phyloP scores from a whole-genome alignment of 2,329 filamentous ascomycete species.

The Lomentospora prolificans region DNA sequence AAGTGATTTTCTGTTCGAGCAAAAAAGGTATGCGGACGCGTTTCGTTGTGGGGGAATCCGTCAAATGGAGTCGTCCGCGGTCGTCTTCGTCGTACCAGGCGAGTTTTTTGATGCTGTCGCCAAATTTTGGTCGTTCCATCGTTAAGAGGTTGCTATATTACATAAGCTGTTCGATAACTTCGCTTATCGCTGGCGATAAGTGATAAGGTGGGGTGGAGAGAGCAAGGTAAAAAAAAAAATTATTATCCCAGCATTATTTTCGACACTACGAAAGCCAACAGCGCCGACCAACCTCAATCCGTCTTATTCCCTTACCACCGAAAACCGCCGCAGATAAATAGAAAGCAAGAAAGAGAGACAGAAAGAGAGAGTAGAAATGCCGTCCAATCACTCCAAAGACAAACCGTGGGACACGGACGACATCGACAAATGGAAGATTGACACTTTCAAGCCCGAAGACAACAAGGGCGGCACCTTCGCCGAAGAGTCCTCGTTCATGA shows the following conservation, averaged over 20 bases:
- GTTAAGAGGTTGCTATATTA: background rate
- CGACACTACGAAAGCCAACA: conserved; percentile 15
- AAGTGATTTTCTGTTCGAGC: too few relatives aligned
- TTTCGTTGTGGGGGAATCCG: background rate
- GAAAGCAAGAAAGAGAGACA: too few relatives aligned
- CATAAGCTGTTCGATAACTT: background rate
- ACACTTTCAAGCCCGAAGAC: conserved; percentile 75
- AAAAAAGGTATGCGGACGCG: background rate
- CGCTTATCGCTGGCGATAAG: conserved; percentile 3
- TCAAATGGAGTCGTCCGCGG: background rate
- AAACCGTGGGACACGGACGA: conserved; percentile 96
- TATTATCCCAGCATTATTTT: conserved; percentile 8
- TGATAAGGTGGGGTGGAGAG: conserved; percentile 2
- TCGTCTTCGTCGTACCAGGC: background rate
- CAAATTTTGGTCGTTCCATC: background rate
- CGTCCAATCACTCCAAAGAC: conserved; percentile 78
- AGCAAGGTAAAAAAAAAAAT: background rate
- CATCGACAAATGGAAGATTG: conserved; percentile 94
- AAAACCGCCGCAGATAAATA: too few relatives aligned
- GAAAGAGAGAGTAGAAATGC: too few relatives aligned
- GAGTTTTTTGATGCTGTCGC: background rate
- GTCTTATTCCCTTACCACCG: conserved; percentile 1
- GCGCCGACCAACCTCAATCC: conserved; percentile 9
- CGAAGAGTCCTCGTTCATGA: conserved; percentile 85
- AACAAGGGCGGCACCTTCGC: conserved; percentile 78